These are phyloP conservation scores for Geotrichum candidum DNA, from an alignment of 1,139 yeast species.

Conservation along the genomic window DNA sequence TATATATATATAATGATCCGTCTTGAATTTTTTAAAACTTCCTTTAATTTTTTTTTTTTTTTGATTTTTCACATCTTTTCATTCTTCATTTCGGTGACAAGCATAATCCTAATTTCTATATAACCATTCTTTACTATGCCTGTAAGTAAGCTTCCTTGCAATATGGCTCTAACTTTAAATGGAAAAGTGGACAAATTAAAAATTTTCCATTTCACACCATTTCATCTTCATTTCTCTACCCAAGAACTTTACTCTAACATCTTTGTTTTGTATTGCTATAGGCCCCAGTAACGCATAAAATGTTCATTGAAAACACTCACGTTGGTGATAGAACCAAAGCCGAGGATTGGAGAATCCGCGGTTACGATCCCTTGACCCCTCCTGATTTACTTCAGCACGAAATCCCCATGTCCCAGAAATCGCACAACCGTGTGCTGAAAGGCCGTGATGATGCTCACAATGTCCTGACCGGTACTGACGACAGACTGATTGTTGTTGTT, in stretches of 20 bases:
- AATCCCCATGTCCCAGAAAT: constrained; percentile 56
- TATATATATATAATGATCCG: neutral
- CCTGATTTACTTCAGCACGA: constrained; percentile 82
- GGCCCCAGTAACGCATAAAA: constrained; percentile 6
- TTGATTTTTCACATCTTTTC: neutral
- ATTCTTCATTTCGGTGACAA: neutral
- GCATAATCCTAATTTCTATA: neutral
- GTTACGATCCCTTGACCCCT: constrained; percentile 85
- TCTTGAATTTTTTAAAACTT: neutral
- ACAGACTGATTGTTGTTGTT: constrained; percentile 73
- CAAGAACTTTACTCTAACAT: neutral
- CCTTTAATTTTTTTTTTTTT: neutral
- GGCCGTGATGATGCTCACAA: constrained; percentile 74
- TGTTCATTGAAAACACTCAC: constrained; percentile 16
- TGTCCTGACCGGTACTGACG: constrained; percentile 67
- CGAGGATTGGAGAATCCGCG: constrained; percentile 83
- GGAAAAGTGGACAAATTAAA: neutral
- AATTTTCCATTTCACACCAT: neutral
- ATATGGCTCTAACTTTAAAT: neutral
- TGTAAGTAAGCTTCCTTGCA: neutral
- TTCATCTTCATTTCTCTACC: neutral
- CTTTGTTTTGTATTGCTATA: neutral
- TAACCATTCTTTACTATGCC: neutral
- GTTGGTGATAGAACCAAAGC: constrained; percentile 45
- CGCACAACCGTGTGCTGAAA: constrained; percentile 61